A percentile compares a stretch with the other conserved stretches of the same genome.
These are phyloP conservation scores for Cyamopsis tetragonoloba DNA, from an alignment of 306 rosid species.

Conservation along the genomic window DNA sequence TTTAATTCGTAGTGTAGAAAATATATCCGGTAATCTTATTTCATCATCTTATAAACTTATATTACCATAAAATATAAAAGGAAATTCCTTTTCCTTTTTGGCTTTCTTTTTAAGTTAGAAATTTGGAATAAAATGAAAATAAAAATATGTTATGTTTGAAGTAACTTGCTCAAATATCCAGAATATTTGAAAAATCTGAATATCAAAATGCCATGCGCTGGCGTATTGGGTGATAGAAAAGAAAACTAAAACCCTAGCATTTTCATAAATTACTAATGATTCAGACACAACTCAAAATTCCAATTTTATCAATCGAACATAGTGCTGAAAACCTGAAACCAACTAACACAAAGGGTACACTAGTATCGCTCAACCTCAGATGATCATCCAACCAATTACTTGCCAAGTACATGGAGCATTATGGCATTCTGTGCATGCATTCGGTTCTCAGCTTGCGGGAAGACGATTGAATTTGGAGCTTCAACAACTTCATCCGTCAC, in stretches of 20 bases:
- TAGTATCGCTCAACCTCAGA: not conserved
- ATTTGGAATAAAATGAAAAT: no score
- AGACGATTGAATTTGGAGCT: conserved; percentile 88
- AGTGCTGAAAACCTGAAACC: not conserved
- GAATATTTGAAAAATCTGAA: not conserved
- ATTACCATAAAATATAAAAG: not conserved
- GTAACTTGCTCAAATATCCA: not conserved
- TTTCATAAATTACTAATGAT: not conserved
- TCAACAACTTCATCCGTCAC: conserved; percentile 86
- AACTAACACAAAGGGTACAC: not conserved
- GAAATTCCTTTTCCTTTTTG: not conserved
- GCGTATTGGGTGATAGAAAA: not conserved
- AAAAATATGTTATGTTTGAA: no score
- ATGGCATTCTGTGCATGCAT: conserved; percentile 95
- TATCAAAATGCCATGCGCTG: not conserved
- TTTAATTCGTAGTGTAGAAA: no score
- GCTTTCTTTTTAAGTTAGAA: not conserved
- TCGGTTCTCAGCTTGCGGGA: conserved; percentile 96
- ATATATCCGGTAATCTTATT: no score
- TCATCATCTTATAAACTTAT: not conserved
- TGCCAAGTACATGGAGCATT: conserved; percentile 86
- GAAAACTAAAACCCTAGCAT: not conserved
- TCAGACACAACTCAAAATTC: conserved; percentile 15
- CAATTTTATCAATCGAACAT: not conserved
- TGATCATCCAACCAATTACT: conserved; percentile 23